Evolutionary conservation across 495 filamentous ascomycete species (phyloP).

Genomic region (Daldinia vernicosa): DNA sequence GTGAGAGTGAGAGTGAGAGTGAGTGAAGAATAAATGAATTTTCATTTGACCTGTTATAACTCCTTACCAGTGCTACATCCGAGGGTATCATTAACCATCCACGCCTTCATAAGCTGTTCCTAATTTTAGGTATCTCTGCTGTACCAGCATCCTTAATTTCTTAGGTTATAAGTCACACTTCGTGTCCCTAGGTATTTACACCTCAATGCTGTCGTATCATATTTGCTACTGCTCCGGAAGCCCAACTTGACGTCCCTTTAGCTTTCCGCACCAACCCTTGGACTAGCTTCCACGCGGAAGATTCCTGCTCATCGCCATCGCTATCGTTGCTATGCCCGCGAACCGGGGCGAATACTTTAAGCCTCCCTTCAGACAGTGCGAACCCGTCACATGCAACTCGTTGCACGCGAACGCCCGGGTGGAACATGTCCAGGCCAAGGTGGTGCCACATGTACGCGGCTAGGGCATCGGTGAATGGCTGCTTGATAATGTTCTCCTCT

Average conservation of each 20-base stretch:
- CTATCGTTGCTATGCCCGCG: neutral
- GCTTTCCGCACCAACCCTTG: constrained; percentile 29
- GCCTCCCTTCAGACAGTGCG: constrained; percentile 52
- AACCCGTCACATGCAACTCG: constrained; percentile 58
- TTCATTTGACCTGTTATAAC: neutral
- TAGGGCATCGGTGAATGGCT: constrained; percentile 57
- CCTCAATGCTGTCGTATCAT: neutral
- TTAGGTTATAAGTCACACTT: neutral
- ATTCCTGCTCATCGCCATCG: constrained; percentile 2
- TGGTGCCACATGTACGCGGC: constrained; percentile 52
- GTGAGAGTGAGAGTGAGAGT: too few relatives aligned
- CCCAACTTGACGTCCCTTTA: constrained; percentile 28
- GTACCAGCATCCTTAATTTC: neutral
- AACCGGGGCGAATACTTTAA: constrained; percentile 54
- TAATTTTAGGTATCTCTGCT: neutral
- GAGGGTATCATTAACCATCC: constrained; percentile 24
- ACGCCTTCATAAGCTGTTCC: neutral
- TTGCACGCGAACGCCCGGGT: constrained; percentile 53
- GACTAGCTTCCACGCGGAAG: constrained; percentile 34
- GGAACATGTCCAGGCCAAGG: constrained; percentile 55
- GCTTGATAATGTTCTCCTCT: constrained; percentile 4
- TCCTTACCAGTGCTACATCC: neutral
- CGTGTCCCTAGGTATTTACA: neutral
- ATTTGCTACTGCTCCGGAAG: neutral
- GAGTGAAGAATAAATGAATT: neutral